Base-by-base conservation (phyloP, 2,329 filamentous ascomycete genomes). In the Colletotrichum sp. region DNA sequence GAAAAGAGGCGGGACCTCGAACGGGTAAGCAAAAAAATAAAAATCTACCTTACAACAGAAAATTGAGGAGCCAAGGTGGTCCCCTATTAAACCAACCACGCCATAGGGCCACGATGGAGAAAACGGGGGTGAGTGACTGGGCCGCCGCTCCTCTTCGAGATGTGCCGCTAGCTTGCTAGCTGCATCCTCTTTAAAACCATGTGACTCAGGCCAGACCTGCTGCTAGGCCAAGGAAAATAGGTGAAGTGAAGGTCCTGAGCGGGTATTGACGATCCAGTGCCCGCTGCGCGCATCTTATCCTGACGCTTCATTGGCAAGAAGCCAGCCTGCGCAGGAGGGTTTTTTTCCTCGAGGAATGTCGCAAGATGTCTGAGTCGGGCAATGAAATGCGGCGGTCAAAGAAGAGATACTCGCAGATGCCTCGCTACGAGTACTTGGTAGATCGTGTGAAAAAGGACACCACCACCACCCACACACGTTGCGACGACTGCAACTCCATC, bases 141-240 rank as follows among this genome's bases (percentile, higher is more conserved):
- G 39, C 18, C 39, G 39, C 57, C 28, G 44, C n/a, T 55, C 28
- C 16, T 28, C 32, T 7, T 69, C 59, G 63, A 69, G 65, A 69
- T 74, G 65, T 55, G 74, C 74, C 70, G 65, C 74, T 76, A 76
- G 74, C 18, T 30, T 30, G 59, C 70, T 76, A 76, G 74, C 71
- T 74, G 74, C 74, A 76, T 74, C 74, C 70, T 69, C 70, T 68
- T 76, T 66, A 74, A 52, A 74, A 74, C 70, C 74, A 76, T 76
- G 74, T 76, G 74, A 76, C 74, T 74, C 70, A 60, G 59, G 69
- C 59, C 32, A 63, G 63, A 72, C 30, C 59, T 48, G 18, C 28
- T 36, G 26, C 59, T 64, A 48, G 36, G 64, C 70, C 44, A 22
- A 52, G 44, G 44, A 52, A 52, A 52, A n/a, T 6, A n/a, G 18